Evolutionary conservation across 75 land plant genomes (phyloP).

Genomic region (Pinus tabuliformis): DNA sequence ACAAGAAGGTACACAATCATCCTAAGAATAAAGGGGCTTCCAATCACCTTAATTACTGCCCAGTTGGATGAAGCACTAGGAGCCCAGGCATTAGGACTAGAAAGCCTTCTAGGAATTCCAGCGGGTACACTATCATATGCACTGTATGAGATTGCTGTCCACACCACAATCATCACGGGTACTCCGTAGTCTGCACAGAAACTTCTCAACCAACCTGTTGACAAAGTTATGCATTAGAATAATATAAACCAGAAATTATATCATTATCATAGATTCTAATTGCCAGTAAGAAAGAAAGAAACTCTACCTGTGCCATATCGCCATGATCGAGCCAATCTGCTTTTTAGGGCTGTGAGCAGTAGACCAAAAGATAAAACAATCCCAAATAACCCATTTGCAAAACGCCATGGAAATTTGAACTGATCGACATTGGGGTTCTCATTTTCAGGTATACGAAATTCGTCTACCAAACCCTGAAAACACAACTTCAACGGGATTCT

Average conservation of each 20-base stretch:
- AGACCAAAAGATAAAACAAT: conserved; percentile 87
- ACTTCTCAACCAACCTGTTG: conserved; percentile 72
- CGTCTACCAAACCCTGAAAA: conserved; percentile 69
- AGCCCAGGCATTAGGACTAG: conserved; percentile 83
- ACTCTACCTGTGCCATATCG: conserved; percentile 77
- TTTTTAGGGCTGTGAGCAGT: conserved; percentile 68
- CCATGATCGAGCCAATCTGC: conserved; percentile 86
- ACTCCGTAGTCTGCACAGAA: conserved; percentile 94
- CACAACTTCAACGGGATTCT: background rate
- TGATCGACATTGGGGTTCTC: conserved; percentile 36
- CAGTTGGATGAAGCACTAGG: conserved; percentile 65
- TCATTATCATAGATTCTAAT: background rate
- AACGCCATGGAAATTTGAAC: conserved; percentile 81
- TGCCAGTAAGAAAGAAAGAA: background rate
- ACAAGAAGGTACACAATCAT: no score
- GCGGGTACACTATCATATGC: conserved; percentile 50
- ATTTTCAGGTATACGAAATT: conserved; percentile 67
- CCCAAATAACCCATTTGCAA: conserved; percentile 95
- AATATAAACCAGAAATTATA: background rate
- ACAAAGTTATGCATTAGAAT: background rate
- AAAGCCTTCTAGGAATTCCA: conserved; percentile 77
- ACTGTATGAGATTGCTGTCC: conserved; percentile 84
- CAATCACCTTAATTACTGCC: conserved; percentile 66
- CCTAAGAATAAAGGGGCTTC: background rate
- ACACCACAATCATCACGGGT: conserved; percentile 87